Evolutionary conservation across 352 stramenopile genomes (phyloP), one percentile per base, ranked within the genome.

Genomic region (Phytophthora melonis): DNA sequence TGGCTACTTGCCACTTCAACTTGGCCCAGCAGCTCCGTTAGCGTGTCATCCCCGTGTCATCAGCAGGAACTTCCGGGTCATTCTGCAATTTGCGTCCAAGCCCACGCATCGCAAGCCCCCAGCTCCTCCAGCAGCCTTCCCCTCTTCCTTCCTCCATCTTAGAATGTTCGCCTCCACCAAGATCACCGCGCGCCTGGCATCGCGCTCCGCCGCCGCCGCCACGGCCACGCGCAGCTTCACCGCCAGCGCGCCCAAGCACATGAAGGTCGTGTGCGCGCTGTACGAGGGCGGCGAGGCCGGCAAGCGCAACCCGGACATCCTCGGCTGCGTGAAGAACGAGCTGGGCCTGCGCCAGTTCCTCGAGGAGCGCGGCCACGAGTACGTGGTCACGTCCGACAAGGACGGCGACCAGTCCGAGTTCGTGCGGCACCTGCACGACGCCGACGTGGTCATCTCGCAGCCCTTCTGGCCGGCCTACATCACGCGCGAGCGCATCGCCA

Each of bases 381-480:
- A 79, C 41, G 70, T 86, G 21, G 77, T 86, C 25, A 86, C 79
- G 63, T 76, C 61, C 49, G 79, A 86, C 67, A 86, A 86, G 75
- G 79, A 86, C 62, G 79, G 79, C 57, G 75, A 79, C 41, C 19
- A 82, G 50, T 84, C 77, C 47, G 70, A 76, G 71, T 86, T 86
- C 66, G 77, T 70, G n/a, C 63, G 66, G 21, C 16, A 86, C 56
- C 56, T 86, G 61, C 72, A 64, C 59, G 70, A 82, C 41, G 76
- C 79, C 34, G 77, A 86, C 58, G 71, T 84, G 58, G 76, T 84
- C 64, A 84, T 86, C 73, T 84, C 79, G 50, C 76, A 83, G 70
- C 79, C 79, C n/a, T 86, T 86, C 68, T 84, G 75, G 74, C 79
- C 79, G 3, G 79, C 79, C n/a, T 86, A 86, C 77, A 77, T 86